phyloP scores from a whole-genome alignment of 225 moss, liverwort and hornwort genomes.

The Asterella californica region DNA sequence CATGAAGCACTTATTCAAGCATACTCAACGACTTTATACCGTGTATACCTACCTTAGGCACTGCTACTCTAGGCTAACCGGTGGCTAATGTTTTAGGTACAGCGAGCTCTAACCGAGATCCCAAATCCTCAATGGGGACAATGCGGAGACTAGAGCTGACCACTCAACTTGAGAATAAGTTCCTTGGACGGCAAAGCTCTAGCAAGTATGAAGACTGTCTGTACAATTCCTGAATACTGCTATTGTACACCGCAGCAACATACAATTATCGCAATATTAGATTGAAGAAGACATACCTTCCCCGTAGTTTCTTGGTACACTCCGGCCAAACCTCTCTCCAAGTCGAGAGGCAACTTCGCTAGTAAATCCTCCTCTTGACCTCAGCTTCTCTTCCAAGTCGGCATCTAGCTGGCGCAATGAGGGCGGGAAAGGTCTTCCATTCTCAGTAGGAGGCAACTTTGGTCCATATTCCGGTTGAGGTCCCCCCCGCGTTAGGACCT shows the following conservation, averaged over 20 bases:
- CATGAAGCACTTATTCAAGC: too few relatives aligned
- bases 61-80: too few relatives aligned
- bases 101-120: too few relatives aligned
- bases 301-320: not conserved
- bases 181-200: too few relatives aligned
- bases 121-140: too few relatives aligned
- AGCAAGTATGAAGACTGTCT: not conserved
- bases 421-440: not conserved
- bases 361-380: not conserved
- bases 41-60: too few relatives aligned
- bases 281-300: not conserved
- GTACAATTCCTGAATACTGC: not conserved
- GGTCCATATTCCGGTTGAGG: not conserved
- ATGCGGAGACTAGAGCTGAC: too few relatives aligned
- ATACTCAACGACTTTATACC: too few relatives aligned
- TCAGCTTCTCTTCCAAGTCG: not conserved
- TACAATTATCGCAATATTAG: not conserved
- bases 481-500: not conserved
- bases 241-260: not conserved
- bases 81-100: too few relatives aligned
- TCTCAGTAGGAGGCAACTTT: not conserved
- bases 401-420: not conserved
- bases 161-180: too few relatives aligned
- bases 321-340: not conserved
- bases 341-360: not conserved